Evolutionary conservation across 345 rosid genomes (phyloP), one percentile per base, ranked within the genome.

Genomic region (Orychophragmus violaceus): DNA sequence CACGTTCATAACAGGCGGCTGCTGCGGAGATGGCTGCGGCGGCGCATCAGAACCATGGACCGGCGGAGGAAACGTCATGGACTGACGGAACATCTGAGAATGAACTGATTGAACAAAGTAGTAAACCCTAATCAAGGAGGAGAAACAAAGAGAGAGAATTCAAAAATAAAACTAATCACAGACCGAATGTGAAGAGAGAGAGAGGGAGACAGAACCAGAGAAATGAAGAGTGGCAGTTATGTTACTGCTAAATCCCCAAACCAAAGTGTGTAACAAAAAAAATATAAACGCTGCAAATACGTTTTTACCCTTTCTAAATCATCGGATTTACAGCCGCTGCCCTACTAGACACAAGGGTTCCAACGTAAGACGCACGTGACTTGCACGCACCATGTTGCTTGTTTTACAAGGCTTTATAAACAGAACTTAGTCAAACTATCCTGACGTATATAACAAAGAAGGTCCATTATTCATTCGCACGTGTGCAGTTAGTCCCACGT

Each of bases 41-140:
- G 73, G 63, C 5, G 64, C 4, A 21, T 74, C 74, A 0, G 78
- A 68, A 1, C 69, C n/a, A 14, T 61, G 68, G n/a, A 46, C 69
- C 29, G n/a, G n/a, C n/a, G n/a, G n/a, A n/a, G n/a, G n/a, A n/a
- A n/a, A n/a, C n/a, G 33, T 53, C 45, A 62, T 37, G 17, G 78
- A 68, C 36, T 68, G 74, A 68, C 74, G 78, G 16, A 74, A 74
- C 74, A 68, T 74, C 18, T 28, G 23, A 58, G 5, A 21, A n/a
- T n/a, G n/a, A n/a, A n/a, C n/a, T n/a, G n/a, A n/a, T n/a, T n/a
- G n/a, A n/a, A n/a, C n/a, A n/a, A n/a, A n/a, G n/a, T n/a, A n/a
- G n/a, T n/a, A n/a, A 74, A 62, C 64, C 77, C 78, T 68, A 74
- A 54, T 19, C 17, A n/a, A n/a, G n/a, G n/a, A n/a, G n/a, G n/a